Evolutionary conservation across 257 asterid genomes (phyloP), one percentile per base, ranked within the genome.

Genomic region (Solanum tarapatanum): DNA sequence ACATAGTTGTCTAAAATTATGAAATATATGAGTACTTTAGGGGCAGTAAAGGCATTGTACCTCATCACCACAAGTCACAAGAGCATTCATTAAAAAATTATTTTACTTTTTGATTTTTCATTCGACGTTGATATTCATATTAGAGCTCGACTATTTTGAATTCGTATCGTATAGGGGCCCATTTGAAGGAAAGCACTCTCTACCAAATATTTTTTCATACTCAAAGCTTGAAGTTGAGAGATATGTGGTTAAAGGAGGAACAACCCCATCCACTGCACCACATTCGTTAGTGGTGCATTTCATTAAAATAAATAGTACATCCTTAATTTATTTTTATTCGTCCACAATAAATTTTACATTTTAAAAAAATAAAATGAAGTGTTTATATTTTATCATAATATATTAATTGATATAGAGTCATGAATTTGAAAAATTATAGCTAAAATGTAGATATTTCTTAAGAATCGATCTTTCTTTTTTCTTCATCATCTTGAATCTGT

Each of bases 91-190:
- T 21, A 58, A 8, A 3, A 21, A 51, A 51, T 0, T 51, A 51
- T 5, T 16, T 51, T 6, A 48, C 7, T 48, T 48, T 48, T 48
- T 51, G 3, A 6, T 16, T 51, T 51, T 51, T 51, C 51, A 51
- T 51, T 51, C 0, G 21, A 16, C 7, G 0, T 16, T 2, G 9
- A 51, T 16, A 16, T 51, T 6, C 1, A 0, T 51, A 51, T 16
- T 6, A 6, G 23, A 51, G 9, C 8, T 51, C 9, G 9, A 51
- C 9, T 6, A 51, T 51, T 51, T 2, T 51, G 9, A 55, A 55
- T 51, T 17, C 0, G n/a, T 6, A 51, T 7, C 10, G 0, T 51
- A 51, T 51, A 17, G 8, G 1, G n/a, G 23, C 4, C n/a, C 7
- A 6, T 16, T 51, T 51, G 23, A 4, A 16, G 9, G 8, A 3